Evolutionary conservation across 305 asterid genomes (phyloP), one percentile per base, ranked within the genome.

Genomic region (Solanum hybrid): DNA sequence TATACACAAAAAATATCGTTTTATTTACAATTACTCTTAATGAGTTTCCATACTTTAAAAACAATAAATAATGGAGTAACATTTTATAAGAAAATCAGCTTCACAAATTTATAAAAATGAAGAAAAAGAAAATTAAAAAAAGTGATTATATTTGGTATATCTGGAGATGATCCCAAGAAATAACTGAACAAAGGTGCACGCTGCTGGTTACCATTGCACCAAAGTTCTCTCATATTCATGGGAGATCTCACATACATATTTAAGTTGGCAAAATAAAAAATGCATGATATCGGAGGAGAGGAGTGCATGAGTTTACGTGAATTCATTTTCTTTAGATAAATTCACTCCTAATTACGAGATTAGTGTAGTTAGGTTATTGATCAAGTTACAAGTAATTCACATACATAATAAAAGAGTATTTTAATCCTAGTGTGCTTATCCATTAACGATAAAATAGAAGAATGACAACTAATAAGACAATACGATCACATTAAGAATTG

Each of bases 271-370:
- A 64, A 7, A 57, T 20, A 20, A 61, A 61, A 61, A 18, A 57
- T 57, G n/a, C 24, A 57, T 1, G 1, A 61, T 0, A 3, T 7
- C 4, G 11, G 4, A 31, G 33, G 33, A 3, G 2, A 57, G n/a
- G 24, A 57, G 24, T 57, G 16, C 7, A 69, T 10, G 76, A 0
- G 26, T 24, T 24, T 0, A 69, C 33, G 8, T 69, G 9, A 69
- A 24, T 69, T n/a, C 3, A 20, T 61, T 61, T 20, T 61, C 13
- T 39, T 18, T 6, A 16, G 5, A 20, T 61, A 61, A 61, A 6
- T 7, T 61, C 2, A n/a, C 28, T 2, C 1, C 0, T 4, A 0
- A 61, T 61, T 7, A 64, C 0, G 8, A 10, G 8, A 69, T 24
- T 69, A 26, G 18, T 11, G 2, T 2, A 24, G 6, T 1, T 1